Percentiles rank a stretch among this genome's conserved stretches.
Conservation (phyloP, 495 filamentous ascomycete species). For the Hypoxylon crocopeplum region DNA sequence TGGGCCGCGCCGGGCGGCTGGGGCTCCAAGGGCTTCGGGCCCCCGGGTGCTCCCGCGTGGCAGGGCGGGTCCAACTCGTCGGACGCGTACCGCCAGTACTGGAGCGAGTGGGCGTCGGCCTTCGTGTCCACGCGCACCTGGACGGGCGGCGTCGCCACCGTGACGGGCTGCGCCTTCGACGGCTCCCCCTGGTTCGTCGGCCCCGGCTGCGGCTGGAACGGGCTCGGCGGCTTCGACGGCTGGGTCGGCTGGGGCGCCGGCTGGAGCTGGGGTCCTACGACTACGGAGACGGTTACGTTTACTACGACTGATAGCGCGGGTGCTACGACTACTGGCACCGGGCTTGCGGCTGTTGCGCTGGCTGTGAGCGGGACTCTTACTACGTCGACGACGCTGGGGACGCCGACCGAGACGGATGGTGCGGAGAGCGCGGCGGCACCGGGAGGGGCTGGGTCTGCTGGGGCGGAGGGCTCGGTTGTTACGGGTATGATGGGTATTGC, state of each 20-base stretch:
- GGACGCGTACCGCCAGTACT: slow-evolving; percentile 36
- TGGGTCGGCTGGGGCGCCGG: slow-evolving; percentile 55
- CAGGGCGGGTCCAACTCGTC: slow-evolving; percentile 1
- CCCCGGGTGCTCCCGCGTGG: not conserved
- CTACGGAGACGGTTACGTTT: slow-evolving; percentile 46
- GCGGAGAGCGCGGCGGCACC: slow-evolving; percentile 20
- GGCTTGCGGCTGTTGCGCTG: slow-evolving; percentile 47
- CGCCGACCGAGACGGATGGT: slow-evolving; percentile 26
- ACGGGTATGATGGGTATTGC: slow-evolving; percentile 47
- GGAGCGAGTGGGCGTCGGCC: slow-evolving; percentile 43
- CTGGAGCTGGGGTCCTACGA: slow-evolving; percentile 49
- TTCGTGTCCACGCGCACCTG: slow-evolving; percentile 44
- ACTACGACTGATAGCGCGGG: slow-evolving; percentile 46
- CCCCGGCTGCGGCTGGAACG: slow-evolving; percentile 49
- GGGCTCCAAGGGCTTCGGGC: slow-evolving; percentile 15
- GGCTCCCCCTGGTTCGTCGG: slow-evolving; percentile 57
- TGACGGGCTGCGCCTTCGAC: slow-evolving; percentile 54
- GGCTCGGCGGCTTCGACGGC: slow-evolving; percentile 46
- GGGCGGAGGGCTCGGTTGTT: slow-evolving; percentile 41
- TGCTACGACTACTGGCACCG: slow-evolving; percentile 44
- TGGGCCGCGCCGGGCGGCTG: slow-evolving; percentile 43
- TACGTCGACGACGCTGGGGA: slow-evolving; percentile 38
- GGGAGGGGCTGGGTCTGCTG: not conserved
- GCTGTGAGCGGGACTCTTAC: slow-evolving; percentile 51
- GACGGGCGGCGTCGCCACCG: slow-evolving; percentile 53